A percentile compares a stretch with the other conserved stretches of the same genome.
Conservation (phyloP, 2,329 filamentous ascomycete genomes). For the Fusarium falciforme region DNA sequence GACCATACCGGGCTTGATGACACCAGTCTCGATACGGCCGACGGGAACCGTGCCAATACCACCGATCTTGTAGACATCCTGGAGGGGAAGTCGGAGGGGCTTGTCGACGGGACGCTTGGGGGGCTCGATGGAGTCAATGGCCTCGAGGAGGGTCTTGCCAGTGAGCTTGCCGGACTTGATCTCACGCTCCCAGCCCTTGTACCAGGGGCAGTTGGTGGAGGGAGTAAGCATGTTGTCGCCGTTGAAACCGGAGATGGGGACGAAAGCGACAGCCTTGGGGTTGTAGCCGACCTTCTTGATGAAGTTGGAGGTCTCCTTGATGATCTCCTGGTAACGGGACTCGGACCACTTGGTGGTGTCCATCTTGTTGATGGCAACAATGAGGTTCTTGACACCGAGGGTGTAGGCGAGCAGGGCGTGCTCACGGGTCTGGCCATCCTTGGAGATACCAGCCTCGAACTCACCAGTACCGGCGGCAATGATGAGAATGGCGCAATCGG, state of each 20-base stretch:
- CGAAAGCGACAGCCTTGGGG: constrained; percentile 98
- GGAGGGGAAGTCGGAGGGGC: constrained; percentile 99
- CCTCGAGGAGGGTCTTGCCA: constrained; percentile 99
- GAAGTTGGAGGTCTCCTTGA: constrained; percentile 99
- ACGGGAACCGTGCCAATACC: constrained; percentile 99
- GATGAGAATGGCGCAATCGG: constrained; percentile 99
- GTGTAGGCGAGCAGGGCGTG: constrained; percentile 99
- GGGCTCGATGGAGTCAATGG: constrained; percentile 95
- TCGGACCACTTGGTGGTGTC: constrained; percentile 99
- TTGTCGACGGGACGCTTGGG: constrained; percentile 96
- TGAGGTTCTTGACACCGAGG: constrained; percentile 99
- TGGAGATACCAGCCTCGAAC: constrained; percentile 99
- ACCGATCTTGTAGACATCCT: constrained; percentile 99
- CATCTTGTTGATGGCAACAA: constrained; percentile 99
- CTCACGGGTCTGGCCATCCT: constrained; percentile 99
- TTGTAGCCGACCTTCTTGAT: constrained; percentile 99
- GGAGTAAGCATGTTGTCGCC: constrained; percentile 98
- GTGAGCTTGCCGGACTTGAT: constrained; percentile 83
- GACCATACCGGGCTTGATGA: constrained; percentile 91
- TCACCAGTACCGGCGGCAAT: constrained; percentile 99
- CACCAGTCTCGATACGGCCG: constrained; percentile 99
- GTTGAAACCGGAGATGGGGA: constrained; percentile 99
- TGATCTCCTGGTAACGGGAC: constrained; percentile 97
- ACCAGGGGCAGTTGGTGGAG: constrained; percentile 98
- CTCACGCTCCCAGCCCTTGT: constrained; percentile 99